Evolutionary conservation across 2,329 filamentous ascomycete species (phyloP).

Genomic region (Penicillium olsonii): DNA sequence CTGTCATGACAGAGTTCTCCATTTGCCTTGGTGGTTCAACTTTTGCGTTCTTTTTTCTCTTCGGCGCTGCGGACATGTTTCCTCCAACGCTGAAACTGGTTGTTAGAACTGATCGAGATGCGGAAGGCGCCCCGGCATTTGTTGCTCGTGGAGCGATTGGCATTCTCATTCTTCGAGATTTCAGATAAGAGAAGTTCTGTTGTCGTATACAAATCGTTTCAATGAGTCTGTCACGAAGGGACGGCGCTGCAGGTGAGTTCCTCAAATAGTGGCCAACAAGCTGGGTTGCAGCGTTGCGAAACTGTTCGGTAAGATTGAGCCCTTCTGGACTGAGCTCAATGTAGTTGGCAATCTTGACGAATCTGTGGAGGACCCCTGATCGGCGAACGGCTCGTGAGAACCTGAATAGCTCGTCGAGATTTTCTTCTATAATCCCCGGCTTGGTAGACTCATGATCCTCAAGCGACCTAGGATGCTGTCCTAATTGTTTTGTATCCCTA

Average conservation of each 20-base stretch:
- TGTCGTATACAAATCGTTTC: background rate
- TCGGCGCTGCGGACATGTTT: background rate
- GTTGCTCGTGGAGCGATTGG: background rate
- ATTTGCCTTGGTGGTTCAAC: background rate
- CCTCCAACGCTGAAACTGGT: background rate
- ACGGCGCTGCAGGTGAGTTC: background rate
- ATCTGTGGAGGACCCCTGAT: conserved; percentile 14
- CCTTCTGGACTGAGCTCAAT: conserved; percentile 1
- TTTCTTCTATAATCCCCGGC: background rate
- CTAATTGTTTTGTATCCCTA: too few species aligned
- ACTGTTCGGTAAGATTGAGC: background rate
- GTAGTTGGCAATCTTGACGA: conserved; percentile 9
- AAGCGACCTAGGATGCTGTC: too few species aligned
- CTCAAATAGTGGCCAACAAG: background rate
- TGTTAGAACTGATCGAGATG: background rate
- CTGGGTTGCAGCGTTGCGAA: background rate
- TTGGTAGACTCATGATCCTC: background rate
- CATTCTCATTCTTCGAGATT: background rate
- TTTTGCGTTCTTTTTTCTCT: background rate
- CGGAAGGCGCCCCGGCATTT: background rate
- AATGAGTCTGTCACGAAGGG: background rate
- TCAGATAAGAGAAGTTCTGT: background rate
- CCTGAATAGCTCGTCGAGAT: conserved; percentile 11
- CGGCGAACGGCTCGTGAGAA: conserved; percentile 14
- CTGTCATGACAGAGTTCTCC: background rate